phyloP scores from a whole-genome alignment of 352 stramenopile species.

The Phytophthora hybrid region DNA sequence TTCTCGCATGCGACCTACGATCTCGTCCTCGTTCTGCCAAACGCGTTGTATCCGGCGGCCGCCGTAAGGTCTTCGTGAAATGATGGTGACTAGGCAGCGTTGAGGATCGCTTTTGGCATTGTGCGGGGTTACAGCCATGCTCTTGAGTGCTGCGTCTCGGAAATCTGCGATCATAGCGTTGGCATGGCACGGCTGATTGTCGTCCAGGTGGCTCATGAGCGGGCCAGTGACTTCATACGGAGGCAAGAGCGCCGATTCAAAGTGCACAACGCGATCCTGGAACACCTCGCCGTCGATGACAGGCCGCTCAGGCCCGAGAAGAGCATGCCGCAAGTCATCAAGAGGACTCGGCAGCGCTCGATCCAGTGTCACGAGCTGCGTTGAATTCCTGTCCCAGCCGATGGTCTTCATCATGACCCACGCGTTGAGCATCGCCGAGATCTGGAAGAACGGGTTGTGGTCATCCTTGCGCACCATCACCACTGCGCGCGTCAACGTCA shows the following conservation, averaged over 20 bases:
- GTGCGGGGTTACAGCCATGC: conserved; percentile 27
- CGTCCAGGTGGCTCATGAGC: conserved; percentile 57
- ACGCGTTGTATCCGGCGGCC: conserved; percentile 58
- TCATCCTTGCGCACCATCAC: conserved; percentile 51
- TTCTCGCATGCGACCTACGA: conserved; percentile 48
- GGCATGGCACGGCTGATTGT: conserved; percentile 50
- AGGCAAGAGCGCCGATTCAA: conserved; percentile 47
- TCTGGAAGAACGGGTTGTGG: conserved; percentile 61
- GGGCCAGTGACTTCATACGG: conserved; percentile 52
- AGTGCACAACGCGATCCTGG: conserved; percentile 32
- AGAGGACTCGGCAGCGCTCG: conserved; percentile 40
- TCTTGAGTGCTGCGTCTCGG: conserved; percentile 30
- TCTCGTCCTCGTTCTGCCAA: conserved; percentile 67
- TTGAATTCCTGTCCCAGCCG: conserved; percentile 34
- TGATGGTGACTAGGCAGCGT: conserved; percentile 53
- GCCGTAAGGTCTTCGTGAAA: conserved; percentile 55
- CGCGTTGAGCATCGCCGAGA: conserved; percentile 47
- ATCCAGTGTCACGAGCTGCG: conserved; percentile 54
- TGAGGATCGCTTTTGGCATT: conserved; percentile 14
- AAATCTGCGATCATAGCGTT: conserved; percentile 35
- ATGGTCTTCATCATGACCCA: conserved; percentile 44
- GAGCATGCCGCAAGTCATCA: conserved; percentile 48
- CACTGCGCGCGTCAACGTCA: conserved; percentile 29
- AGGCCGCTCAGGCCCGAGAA: conserved; percentile 30
- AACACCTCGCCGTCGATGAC: conserved; percentile 37